Evolutionary conservation across 495 filamentous ascomycete genomes (phyloP), one percentile per base, ranked within the genome.

Genomic region (Aspergillus cavernicola): DNA sequence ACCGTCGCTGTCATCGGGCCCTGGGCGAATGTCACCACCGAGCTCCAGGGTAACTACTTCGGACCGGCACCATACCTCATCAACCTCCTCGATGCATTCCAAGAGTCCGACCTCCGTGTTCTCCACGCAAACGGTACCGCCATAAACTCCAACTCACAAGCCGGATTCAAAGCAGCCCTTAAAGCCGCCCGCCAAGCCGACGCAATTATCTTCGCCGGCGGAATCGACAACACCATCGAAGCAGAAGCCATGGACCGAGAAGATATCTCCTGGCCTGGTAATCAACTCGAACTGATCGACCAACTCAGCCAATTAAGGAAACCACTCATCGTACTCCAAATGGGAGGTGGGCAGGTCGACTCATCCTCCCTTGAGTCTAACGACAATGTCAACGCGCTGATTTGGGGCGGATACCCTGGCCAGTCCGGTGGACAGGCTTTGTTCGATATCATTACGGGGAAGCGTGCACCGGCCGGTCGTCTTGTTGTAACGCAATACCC

Each of bases 21-120:
- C 1, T 83, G 79, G 70, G 82, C 78, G 12, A 80, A 80, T 45
- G 81, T 80, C 4, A 84, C 81, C 0, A 71, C 62, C 4, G 72
- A 85, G 37, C 70, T 87, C 68, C 82, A 81, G 51, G 84, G 83
- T 5, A 83, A 81, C 53, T 87, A 86, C 63, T 71, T 59, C 49
- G 81, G 81, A 3, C 65, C 63, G 0, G 73, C 84, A 6, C 81
- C 80, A 10, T 84, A 82, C 58, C 66, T 84, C 4, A 76, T 69
- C 38, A 78, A 76, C 16, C 80, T 79, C 0, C 60, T 82, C 4
- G 75, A 73, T 2, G 80, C 78, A 16, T 65, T 80, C 33, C 50
- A 74, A 12, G 47, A 45, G 50, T 75, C 55, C 56, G 66, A 19
- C 55, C 71, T 61, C 56, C 63, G n/a, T 1, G 74, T 83, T n/a